phyloP scores from a whole-genome alignment of 164 flowering plant species.

The Vitis amurensis region DNA sequence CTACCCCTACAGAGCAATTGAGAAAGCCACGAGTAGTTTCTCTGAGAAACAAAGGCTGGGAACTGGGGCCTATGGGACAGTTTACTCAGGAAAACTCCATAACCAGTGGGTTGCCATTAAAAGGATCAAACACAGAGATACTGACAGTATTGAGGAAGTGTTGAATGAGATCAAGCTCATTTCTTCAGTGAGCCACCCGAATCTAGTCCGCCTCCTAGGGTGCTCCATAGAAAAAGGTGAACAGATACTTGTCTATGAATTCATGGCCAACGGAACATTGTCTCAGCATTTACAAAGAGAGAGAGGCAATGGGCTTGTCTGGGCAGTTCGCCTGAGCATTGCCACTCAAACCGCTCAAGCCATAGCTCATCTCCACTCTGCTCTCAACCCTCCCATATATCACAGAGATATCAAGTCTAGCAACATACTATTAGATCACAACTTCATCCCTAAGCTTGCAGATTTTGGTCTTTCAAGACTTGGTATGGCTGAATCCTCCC shows the following conservation, averaged over 20 bases:
- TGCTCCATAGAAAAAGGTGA: constrained; percentile 70
- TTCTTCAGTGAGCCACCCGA: constrained; percentile 79
- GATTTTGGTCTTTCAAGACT: constrained; percentile 91
- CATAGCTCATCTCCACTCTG: constrained; percentile 79
- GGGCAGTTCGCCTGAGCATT: constrained; percentile 69
- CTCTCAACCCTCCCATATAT: constrained; percentile 68
- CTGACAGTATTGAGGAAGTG: constrained; percentile 66
- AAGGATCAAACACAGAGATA: constrained; percentile 56
- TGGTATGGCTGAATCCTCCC: constrained; percentile 60
- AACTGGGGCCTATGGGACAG: constrained; percentile 86
- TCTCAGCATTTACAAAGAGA: constrained; percentile 75
- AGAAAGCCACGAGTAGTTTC: constrained; percentile 71
- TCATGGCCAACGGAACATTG: constrained; percentile 91
- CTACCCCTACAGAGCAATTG: constrained; percentile 70
- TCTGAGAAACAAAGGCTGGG: constrained; percentile 68
- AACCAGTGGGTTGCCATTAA: constrained; percentile 79
- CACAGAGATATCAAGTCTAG: constrained; percentile 92
- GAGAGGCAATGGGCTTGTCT: constrained; percentile 56
- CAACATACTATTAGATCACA: constrained; percentile 74
- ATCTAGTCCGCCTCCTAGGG: constrained; percentile 84
- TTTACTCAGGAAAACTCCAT: constrained; percentile 72
- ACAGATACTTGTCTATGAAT: constrained; percentile 83
- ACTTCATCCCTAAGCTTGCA: constrained; percentile 75
- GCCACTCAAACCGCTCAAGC: constrained; percentile 88
- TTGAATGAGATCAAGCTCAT: constrained; percentile 83